phyloP scores from a whole-genome alignment of 768 basidiomycete species.

The Neoboletus brunneissimus region DNA sequence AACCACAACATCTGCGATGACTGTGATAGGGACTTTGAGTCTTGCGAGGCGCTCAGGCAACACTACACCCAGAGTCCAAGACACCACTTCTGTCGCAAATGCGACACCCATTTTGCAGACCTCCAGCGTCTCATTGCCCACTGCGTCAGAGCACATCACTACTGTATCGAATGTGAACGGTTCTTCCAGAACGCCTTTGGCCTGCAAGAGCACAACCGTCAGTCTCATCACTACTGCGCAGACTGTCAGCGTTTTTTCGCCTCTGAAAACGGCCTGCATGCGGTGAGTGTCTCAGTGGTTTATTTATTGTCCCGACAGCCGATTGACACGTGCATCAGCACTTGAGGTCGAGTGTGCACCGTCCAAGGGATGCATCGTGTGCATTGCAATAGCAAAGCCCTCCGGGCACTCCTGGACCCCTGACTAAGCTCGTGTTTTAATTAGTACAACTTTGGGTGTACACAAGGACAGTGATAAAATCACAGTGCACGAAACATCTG shows the following conservation, averaged over 20 bases:
- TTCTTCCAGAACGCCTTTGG: constrained; percentile 41
- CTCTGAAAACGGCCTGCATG: constrained; percentile 15
- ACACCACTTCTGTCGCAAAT: constrained; percentile 54
- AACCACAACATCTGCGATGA: constrained; percentile 44
- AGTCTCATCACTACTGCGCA: constrained; percentile 43
- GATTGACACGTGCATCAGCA: constrained; percentile 36
- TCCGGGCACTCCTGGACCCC: too few relatives aligned
- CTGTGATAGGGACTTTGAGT: constrained; percentile 47
- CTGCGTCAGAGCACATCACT: constrained; percentile 38
- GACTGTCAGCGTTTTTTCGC: constrained; percentile 44
- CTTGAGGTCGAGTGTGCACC: constrained; percentile 52
- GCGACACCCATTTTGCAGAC: constrained; percentile 42
- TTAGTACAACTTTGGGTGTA: too few relatives aligned
- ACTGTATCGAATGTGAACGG: constrained; percentile 41
- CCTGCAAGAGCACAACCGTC: constrained; percentile 48
- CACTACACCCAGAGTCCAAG: constrained; percentile 50
- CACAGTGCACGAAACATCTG: too few relatives aligned
- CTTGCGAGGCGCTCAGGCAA: constrained; percentile 38
- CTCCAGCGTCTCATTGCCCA: constrained; percentile 39
- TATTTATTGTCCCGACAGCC: neutral
- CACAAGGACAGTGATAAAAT: too few relatives aligned
- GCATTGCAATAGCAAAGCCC: too few relatives aligned
- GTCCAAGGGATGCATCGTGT: constrained; percentile 36
- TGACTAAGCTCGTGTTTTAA: too few relatives aligned
- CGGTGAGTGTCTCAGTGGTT: constrained; percentile 3